Evolutionary conservation across 345 rosid genomes (phyloP).

Genomic region (Hibiscus tridactylites): DNA sequence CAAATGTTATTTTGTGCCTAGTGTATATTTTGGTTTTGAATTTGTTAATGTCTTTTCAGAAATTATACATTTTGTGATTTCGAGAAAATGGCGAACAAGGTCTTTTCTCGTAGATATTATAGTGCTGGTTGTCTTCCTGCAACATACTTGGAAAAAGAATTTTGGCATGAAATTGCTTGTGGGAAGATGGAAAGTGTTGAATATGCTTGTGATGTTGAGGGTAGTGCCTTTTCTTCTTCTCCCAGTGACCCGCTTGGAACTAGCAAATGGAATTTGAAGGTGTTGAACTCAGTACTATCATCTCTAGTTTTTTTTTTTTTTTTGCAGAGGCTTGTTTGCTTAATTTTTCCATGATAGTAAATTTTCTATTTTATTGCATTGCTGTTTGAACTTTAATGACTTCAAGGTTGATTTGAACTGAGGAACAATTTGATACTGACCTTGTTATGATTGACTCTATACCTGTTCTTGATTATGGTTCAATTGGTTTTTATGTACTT

Average conservation of each 20-base stretch:
- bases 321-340: neutral
- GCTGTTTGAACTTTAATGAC: neutral
- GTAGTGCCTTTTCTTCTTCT: slow-evolving; percentile 95
- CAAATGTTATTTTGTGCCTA: slow-evolving; percentile 3
- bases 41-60: slow-evolving; percentile 43
- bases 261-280: slow-evolving; percentile 99
- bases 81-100: slow-evolving; percentile 98
- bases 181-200: slow-evolving; percentile 98
- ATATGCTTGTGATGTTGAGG: slow-evolving; percentile 99
- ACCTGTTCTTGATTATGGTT: neutral
- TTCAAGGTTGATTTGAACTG: neutral
- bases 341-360: neutral
- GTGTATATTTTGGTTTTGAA: slow-evolving; percentile 21
- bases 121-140: slow-evolving; percentile 89
- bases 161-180: slow-evolving; percentile 93
- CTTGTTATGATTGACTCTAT: neutral
- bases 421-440: neutral
- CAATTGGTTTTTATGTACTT: slow-evolving; percentile 5
- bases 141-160: slow-evolving; percentile 92
- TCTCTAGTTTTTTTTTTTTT: neutral
- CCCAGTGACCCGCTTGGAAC: slow-evolving; percentile 80
- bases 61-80: slow-evolving; percentile 88
- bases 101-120: slow-evolving; percentile 84
- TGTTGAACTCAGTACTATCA: slow-evolving; percentile 29
- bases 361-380: neutral